Percentiles rank a stretch among this genome's conserved stretches.
Conservation (phyloP, 2,329 filamentous ascomycete species). For the Emmonsiellopsis sp. region DNA sequence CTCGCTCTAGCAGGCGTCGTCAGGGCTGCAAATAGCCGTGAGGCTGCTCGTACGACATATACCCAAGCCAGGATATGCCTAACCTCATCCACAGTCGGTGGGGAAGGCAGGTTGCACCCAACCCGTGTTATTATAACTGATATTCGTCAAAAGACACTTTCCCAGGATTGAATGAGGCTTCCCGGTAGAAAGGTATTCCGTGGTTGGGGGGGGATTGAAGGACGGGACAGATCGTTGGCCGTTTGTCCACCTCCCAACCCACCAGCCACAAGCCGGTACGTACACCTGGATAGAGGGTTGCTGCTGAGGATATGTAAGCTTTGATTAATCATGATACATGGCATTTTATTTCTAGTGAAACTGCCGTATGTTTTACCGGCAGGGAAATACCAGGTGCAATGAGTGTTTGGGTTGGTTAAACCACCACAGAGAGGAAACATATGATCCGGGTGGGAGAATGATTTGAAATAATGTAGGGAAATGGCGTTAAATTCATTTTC, state of each 20-base stretch:
- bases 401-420: not conserved
- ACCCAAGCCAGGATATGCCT: not conserved
- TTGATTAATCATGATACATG: not conserved
- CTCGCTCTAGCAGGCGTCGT: not conserved
- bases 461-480: not conserved
- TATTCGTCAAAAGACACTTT: too few species aligned
- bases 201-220: not conserved
- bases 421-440: not conserved
- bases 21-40: not conserved
- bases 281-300: not conserved
- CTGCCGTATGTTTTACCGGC: too few species aligned
- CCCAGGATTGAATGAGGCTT: too few species aligned
- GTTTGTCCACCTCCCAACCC: too few species aligned
- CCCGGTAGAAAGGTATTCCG: too few species aligned
- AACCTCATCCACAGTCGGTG: not conserved
- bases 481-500: conserved; percentile 4
- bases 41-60: not conserved
- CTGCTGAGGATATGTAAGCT: not conserved
- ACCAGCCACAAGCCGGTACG: too few species aligned
- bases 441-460: too few species aligned
- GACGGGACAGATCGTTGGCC: too few species aligned
- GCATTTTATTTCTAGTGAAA: too few species aligned
- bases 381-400: not conserved
- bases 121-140: not conserved
- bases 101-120: not conserved